Evolutionary conservation across 495 filamentous ascomycete genomes (phyloP).

Genomic region (Hypoxylon lenormandii): DNA sequence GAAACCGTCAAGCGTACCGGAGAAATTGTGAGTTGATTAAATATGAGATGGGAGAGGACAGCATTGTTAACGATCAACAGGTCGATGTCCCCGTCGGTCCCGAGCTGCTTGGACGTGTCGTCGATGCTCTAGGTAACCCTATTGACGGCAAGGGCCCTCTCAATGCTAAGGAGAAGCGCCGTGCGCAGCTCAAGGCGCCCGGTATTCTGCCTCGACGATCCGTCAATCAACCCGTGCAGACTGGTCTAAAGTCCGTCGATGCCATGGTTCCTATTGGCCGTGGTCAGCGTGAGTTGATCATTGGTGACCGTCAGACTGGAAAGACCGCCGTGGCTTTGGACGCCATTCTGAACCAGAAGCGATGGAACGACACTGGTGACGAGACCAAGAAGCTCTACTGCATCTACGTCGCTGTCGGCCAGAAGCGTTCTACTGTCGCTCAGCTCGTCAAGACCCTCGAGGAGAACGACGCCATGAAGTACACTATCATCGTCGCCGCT

Average conservation of each 20-base stretch:
- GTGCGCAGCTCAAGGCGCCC: conserved; percentile 98
- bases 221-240: conserved; percentile 98
- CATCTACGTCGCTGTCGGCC: conserved; percentile 97
- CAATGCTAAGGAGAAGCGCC: conserved; percentile 88
- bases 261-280: conserved; percentile 99
- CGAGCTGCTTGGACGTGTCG: conserved; percentile 95
- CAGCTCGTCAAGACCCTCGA: conserved; percentile 99
- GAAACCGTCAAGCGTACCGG: conserved; percentile 99
- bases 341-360: conserved; percentile 98
- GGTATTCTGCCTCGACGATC: conserved; percentile 96
- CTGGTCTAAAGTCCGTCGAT: conserved; percentile 98
- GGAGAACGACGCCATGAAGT: conserved; percentile 99
- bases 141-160: conserved; percentile 99
- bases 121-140: conserved; percentile 97
- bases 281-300: conserved; percentile 99
- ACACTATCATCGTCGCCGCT: conserved; percentile 92
- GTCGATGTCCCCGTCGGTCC: conserved; percentile 96
- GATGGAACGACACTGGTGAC: conserved; percentile 90
- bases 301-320: conserved; percentile 99
- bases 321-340: conserved; percentile 99
- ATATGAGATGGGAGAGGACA: conserved; percentile 9
- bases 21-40: conserved; percentile 82
- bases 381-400: conserved; percentile 99
- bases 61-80: conserved; percentile 59
- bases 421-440: conserved; percentile 99